Evolutionary conservation across 108 stramenopile genomes (phyloP).

Genomic region (Fragilaria crotonensis): DNA sequence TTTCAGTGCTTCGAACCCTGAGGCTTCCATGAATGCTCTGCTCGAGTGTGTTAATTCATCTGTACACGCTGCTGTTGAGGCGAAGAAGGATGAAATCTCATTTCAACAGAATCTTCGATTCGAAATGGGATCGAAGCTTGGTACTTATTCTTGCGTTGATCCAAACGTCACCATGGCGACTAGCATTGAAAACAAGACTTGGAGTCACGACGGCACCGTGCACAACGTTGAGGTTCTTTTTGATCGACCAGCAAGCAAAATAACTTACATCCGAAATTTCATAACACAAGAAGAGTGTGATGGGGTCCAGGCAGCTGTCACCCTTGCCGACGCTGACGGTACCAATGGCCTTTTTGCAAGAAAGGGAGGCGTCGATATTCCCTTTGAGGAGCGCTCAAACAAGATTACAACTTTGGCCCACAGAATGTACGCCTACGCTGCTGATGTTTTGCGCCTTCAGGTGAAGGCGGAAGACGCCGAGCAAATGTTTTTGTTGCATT

Average conservation of each 20-base stretch:
- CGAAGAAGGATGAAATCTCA: constrained; percentile 3
- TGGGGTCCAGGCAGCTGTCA: constrained; percentile 41
- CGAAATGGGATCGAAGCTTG: constrained; percentile 2
- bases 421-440: constrained; percentile 29
- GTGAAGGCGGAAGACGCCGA: constrained; percentile 32
- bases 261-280: constrained; percentile 49
- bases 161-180: constrained; percentile 39
- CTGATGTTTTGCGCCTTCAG: constrained; percentile 48
- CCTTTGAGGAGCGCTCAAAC: constrained; percentile 32
- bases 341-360: constrained; percentile 33
- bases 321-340: constrained; percentile 54
- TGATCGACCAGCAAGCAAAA: constrained; percentile 35
- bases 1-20: background rate
- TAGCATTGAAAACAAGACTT: constrained; percentile 18
- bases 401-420: background rate
- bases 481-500: constrained; percentile 18
- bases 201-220: background rate
- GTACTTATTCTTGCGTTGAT: constrained; percentile 1
- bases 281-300: constrained; percentile 54
- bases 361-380: constrained; percentile 47
- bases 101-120: constrained; percentile 1
- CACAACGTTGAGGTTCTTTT: constrained; percentile 20
- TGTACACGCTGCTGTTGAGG: background rate
- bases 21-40: background rate
- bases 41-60: background rate